Conservation (phyloP, 306 rosid species). For the Geum urbanum region DNA sequence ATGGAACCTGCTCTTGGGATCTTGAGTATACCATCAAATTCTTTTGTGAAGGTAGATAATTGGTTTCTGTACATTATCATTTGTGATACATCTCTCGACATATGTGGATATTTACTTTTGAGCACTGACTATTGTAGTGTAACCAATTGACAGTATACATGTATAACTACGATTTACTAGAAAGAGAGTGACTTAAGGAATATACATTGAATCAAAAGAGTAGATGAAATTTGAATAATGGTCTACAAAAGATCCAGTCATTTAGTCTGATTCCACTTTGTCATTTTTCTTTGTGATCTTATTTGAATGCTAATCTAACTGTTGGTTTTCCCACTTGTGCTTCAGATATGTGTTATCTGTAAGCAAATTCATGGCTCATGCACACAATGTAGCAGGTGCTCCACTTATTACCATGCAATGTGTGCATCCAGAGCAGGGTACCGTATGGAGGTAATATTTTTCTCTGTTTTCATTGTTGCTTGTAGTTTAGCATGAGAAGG, state of each 20-base stretch:
- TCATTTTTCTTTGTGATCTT: constrained; percentile 21
- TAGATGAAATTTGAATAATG: not conserved
- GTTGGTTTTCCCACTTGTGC: constrained; percentile 21
- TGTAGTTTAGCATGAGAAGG: not conserved
- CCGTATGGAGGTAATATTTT: constrained; percentile 74
- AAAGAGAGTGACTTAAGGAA: not conserved
- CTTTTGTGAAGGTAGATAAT: constrained; percentile 54
- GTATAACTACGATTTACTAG: not conserved
- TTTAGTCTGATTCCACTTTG: constrained; percentile 14
- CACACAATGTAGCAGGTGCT: constrained; percentile 80
- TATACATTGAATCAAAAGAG: not conserved
- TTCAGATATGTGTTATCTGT: constrained; percentile 94
- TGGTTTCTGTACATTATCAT: constrained; percentile 9
- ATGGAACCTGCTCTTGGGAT: constrained; percentile 97
- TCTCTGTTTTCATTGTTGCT: constrained; percentile 3
- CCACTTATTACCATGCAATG: constrained; percentile 77
- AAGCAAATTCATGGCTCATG: constrained; percentile 94
- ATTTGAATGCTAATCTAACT: constrained; percentile 21
- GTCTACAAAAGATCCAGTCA: constrained; percentile 1
- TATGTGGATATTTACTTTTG: constrained; percentile 1
- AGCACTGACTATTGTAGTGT: not conserved
- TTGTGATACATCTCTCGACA: constrained; percentile 18
- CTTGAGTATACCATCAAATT: constrained; percentile 61
- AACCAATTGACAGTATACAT: constrained; percentile 6
- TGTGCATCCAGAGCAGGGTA: constrained; percentile 94